Percentiles rank a stretch among this genome's conserved stretches.
These are phyloP conservation scores for Solanum infundibuliforme DNA, from an alignment of 257 asterid species.

Conservation along the genomic window DNA sequence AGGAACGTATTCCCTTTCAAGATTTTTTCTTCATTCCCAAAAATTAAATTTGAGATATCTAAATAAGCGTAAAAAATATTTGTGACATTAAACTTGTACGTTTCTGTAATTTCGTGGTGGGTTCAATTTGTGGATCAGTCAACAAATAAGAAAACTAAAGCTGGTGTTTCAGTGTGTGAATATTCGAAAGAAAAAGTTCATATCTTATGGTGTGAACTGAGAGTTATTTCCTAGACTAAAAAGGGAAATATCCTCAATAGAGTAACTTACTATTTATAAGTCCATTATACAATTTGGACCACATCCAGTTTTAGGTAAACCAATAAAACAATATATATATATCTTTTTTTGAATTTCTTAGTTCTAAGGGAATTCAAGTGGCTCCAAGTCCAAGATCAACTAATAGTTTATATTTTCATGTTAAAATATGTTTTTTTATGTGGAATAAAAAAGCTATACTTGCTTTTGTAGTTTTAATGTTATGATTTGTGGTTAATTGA, in stretches of 20 bases:
- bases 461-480: not conserved
- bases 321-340: not conserved
- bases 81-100: too few relatives aligned
- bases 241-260: not conserved
- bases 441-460: not conserved
- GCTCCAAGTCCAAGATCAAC: not conserved
- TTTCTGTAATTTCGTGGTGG: too few relatives aligned
- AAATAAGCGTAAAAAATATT: too few relatives aligned
- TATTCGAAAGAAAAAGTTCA: too few relatives aligned
- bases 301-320: not conserved
- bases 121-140: too few relatives aligned
- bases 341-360: not conserved
- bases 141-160: too few relatives aligned
- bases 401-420: not conserved
- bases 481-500: not conserved
- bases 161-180: too few relatives aligned
- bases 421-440: not conserved
- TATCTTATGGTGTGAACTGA: not conserved
- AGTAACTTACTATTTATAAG: not conserved
- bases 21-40: too few relatives aligned
- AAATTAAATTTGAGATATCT: too few relatives aligned
- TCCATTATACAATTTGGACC: not conserved
- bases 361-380: not conserved
- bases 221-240: not conserved
- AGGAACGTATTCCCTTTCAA: too few relatives aligned